A percentile compares a stretch with the other conserved stretches of the same genome.
Evolutionary conservation across 2,329 filamentous ascomycete species (phyloP).

Genomic region (Pseudofabraea citricarpa): DNA sequence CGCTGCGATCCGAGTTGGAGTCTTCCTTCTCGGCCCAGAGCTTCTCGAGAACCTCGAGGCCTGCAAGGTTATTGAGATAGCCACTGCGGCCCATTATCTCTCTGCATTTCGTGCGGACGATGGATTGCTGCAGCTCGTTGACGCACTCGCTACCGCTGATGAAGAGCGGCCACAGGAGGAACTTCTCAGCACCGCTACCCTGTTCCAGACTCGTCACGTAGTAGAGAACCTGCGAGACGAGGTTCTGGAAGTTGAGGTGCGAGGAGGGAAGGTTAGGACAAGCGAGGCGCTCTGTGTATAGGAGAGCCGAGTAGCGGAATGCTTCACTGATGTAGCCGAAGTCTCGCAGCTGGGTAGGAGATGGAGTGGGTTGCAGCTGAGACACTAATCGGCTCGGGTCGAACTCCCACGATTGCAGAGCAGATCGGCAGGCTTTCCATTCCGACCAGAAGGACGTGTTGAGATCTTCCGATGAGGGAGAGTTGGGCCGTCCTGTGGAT

Average conservation of each 20-base stretch:
- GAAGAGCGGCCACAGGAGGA: conserved; percentile 89
- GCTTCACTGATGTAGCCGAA: conserved; percentile 81
- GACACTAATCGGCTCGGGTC: conserved; percentile 47
- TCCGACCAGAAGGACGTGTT: conserved; percentile 74
- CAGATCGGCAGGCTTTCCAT: conserved; percentile 74
- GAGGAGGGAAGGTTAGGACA: conserved; percentile 68
- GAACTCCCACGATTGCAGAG: conserved; percentile 79
- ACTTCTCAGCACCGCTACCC: conserved; percentile 72
- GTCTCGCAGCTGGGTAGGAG: conserved; percentile 63
- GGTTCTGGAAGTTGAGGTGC: conserved; percentile 74
- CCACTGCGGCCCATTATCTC: conserved; percentile 86
- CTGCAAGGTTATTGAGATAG: conserved; percentile 89
- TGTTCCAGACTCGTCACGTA: conserved; percentile 77
- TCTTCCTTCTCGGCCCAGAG: conserved; percentile 55
- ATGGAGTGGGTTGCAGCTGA: conserved; percentile 44
- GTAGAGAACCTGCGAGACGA: conserved; percentile 77
- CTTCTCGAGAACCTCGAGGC: conserved; percentile 78
- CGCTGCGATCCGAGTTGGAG: neutral
- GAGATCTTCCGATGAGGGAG: conserved; percentile 50
- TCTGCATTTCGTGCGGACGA: conserved; percentile 74
- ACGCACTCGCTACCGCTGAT: conserved; percentile 87
- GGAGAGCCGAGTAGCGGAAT: conserved; percentile 82
- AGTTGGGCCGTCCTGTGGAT: conserved; percentile 28
- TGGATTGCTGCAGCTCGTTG: conserved; percentile 70
- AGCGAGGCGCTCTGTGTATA: conserved; percentile 86